Base-by-base conservation (phyloP, 495 filamentous ascomycete genomes). In the Thermothielavioides terrestris region DNA sequence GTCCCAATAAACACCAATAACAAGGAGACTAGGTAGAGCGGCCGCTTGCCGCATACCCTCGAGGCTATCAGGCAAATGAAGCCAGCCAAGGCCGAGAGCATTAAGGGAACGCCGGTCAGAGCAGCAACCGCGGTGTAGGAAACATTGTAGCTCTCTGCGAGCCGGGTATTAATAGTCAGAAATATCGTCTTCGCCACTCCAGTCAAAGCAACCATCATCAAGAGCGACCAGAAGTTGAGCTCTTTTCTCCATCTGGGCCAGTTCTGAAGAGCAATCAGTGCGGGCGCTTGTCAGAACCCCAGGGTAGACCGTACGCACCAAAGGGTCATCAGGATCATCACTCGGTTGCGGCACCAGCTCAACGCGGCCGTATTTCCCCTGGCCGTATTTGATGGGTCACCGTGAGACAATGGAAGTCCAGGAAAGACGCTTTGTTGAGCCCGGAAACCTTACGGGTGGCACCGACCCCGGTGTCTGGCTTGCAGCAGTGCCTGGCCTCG, bases 211-310 rank as follows among this genome's bases (percentile, higher is more conserved):
- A 69, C 66, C 52, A 66, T 62, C 38, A 70, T 56, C 11, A 76
- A 50, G 7, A 78, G 50, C 2, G 72, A 63, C 20, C 44, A 51
- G 17, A 70, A 68, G 46, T 73, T 70, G 1, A 73, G 46, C 49
- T 77, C 69, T 48, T 75, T 77, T 38, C 68, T 70, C 71, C 69
- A 74, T 17, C 43, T 39, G 7, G 68, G 64, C 75, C 73, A 78
- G 59, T 76, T 78, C 63, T 76, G 44, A 14, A 36, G 26, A 26
- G 36, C 55, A 18, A 36, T 44, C 20, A 50, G 30, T 17, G 11
- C 21, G 20, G n/a, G 11, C 7, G 10, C n/a, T n/a, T n/a, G n/a
- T n/a, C n/a, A n/a, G n/a, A 1, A 17, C 3, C 5, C 11, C 34
- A 18, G 15, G 18, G 2, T 6, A 17, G 1, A 20, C 4, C 25